Evolutionary conservation across 495 filamentous ascomycete species (phyloP).

Genomic region (Peziza echinospora): DNA sequence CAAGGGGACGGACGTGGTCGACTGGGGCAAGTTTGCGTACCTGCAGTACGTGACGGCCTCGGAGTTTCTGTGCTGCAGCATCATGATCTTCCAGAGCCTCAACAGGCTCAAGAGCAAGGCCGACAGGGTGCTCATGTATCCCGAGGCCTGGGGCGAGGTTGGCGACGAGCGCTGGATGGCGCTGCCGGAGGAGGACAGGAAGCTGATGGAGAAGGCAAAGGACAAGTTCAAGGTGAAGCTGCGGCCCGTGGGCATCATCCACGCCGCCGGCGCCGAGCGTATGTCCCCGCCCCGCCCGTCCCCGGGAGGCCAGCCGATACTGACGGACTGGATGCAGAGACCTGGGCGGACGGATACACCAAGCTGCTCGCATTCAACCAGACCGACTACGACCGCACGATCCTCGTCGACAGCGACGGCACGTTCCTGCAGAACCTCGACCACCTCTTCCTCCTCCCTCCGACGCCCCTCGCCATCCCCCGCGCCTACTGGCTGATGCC

Average conservation of each 20-base stretch:
- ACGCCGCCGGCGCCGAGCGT: conserved; percentile 25
- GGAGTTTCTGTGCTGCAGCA: conserved; percentile 49
- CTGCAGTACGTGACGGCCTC: conserved; percentile 47
- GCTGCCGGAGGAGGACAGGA: conserved; percentile 24
- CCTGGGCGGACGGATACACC: conserved; percentile 42
- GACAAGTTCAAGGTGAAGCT: conserved; percentile 39
- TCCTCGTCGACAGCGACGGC: conserved; percentile 48
- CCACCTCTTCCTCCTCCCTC: conserved; percentile 52
- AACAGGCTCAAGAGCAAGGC: conserved; percentile 38
- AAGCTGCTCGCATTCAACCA: conserved; percentile 53
- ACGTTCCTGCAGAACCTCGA: conserved; percentile 44
- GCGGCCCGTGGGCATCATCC: conserved; percentile 37
- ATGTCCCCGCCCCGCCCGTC: conserved; percentile 2
- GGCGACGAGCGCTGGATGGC: conserved; percentile 18
- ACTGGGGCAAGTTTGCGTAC: conserved; percentile 48
- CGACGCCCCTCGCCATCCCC: conserved; percentile 37
- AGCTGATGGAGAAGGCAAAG: conserved; percentile 36
- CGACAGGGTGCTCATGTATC: conserved; percentile 46
- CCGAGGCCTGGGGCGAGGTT: conserved; percentile 29
- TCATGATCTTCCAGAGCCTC: conserved; percentile 53
- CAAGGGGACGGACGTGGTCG: conserved; percentile 6
- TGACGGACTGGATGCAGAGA: no score
- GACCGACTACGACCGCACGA: conserved; percentile 42
- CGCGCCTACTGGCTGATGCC: conserved; percentile 43
- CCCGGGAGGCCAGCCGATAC: no score